These are phyloP conservation scores for Termitomyces sp. DNA, from an alignment of 768 basidiomycete genomes.

Conservation along the genomic window DNA sequence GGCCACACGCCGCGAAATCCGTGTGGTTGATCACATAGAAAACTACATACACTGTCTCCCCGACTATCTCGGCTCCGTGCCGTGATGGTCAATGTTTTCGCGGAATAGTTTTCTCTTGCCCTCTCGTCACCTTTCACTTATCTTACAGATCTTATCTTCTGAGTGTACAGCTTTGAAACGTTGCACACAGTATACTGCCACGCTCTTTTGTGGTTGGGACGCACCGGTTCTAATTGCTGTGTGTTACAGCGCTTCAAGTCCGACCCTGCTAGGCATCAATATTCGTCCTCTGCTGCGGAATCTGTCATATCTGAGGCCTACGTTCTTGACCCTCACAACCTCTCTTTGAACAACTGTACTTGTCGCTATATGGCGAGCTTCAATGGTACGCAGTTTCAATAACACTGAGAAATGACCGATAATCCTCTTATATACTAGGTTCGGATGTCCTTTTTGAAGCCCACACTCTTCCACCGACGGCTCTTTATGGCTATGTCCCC, in stretches of 20 bases:
- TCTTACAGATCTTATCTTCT: background rate
- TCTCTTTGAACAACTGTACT: background rate
- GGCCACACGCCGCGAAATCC: too few relatives aligned
- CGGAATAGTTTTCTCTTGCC: background rate
- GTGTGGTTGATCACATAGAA: too few relatives aligned
- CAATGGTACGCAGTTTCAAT: background rate
- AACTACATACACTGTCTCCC: background rate
- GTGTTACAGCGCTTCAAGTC: background rate
- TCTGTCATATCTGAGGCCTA: background rate
- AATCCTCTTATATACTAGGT: background rate
- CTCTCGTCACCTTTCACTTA: background rate
- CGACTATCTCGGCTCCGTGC: too few relatives aligned
- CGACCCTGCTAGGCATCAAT: too few relatives aligned
- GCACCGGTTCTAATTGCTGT: background rate
- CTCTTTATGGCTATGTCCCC: slow-evolving; percentile 34
- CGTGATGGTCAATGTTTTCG: background rate
- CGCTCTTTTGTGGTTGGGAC: background rate
- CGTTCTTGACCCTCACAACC: background rate
- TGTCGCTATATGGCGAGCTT: background rate
- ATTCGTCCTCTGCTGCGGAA: background rate
- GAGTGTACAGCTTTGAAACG: background rate
- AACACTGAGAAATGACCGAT: background rate
- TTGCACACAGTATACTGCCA: background rate
- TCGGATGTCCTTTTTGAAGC: background rate
- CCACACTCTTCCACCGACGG: background rate